A percentile compares a stretch with the other conserved stretches of the same genome.
phyloP scores from a whole-genome alignment of 73 alveolate species.

The Paramecium sexaurelia region DNA sequence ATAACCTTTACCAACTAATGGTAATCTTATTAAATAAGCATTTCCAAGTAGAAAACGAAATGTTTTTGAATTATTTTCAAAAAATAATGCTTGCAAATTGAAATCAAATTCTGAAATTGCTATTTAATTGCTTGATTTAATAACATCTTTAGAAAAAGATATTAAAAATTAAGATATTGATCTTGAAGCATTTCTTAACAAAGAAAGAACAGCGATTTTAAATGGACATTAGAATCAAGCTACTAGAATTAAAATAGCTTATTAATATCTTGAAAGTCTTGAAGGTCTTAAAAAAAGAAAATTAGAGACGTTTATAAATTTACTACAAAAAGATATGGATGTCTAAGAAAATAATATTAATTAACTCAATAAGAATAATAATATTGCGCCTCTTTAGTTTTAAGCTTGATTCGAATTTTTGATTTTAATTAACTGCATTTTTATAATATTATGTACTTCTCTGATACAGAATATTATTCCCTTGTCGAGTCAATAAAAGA shows the following conservation, averaged over 20 bases:
- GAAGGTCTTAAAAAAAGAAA: background rate
- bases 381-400: background rate
- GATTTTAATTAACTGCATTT: slow-evolving; percentile 2
- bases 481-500: background rate
- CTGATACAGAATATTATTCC: background rate
- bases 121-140: background rate
- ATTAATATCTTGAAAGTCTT: background rate
- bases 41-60: background rate
- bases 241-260: background rate
- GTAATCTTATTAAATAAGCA: background rate
- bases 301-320: background rate
- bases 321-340: background rate
- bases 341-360: background rate
- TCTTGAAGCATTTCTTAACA: background rate
- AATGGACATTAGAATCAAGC: background rate
- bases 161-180: background rate
- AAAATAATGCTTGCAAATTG: background rate
- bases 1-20: slow-evolving; percentile 15
- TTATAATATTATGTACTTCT: background rate
- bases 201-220: background rate
- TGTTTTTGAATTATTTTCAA: background rate
- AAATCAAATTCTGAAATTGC: background rate
- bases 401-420: background rate
- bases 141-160: background rate
- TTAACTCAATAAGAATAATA: background rate